Evolutionary conservation across 805 yeast species (phyloP).

Genomic region (Cyberlindnera galapagoensis): DNA sequence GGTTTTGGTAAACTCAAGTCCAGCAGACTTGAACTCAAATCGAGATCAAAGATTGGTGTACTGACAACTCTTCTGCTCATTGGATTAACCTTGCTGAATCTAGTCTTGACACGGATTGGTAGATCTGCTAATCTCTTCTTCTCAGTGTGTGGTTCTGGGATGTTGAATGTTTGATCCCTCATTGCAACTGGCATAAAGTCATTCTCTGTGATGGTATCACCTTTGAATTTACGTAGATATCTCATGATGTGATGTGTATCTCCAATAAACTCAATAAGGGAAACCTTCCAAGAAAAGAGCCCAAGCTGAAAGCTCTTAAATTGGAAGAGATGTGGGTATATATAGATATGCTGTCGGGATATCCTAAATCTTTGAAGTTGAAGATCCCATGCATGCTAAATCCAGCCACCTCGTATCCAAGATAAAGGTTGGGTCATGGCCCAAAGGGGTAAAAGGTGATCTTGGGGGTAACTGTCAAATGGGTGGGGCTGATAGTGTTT

Average conservation of each 20-base stretch:
- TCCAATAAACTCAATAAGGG: no score
- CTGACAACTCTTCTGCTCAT: constrained; percentile 17
- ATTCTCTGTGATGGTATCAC: constrained; percentile 16
- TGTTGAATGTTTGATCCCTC: constrained; percentile 4
- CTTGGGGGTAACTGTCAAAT: no score
- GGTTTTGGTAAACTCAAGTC: no score
- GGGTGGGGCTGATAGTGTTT: no score
- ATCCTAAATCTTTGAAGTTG: no score
- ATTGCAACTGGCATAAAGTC: constrained; percentile 8
- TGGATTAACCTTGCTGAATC: constrained; percentile 5
- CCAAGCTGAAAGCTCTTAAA: neutral
- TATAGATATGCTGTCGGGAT: no score
- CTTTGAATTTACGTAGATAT: constrained; percentile 16
- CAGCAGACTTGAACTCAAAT: constrained; percentile 3
- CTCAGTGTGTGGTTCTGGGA: constrained; percentile 5
- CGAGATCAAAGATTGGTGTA: constrained; percentile 17
- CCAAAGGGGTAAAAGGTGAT: no score
- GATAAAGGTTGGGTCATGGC: no score
- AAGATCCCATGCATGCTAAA: no score
- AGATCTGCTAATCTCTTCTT: constrained; percentile 5
- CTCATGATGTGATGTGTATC: constrained; percentile 10
- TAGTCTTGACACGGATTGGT: constrained; percentile 19
- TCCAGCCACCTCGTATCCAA: no score
- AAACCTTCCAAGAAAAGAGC: neutral
- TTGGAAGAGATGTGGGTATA: no score